phyloP scores from a whole-genome alignment of 768 basidiomycete genomes.

The Boletus rubropictus region DNA sequence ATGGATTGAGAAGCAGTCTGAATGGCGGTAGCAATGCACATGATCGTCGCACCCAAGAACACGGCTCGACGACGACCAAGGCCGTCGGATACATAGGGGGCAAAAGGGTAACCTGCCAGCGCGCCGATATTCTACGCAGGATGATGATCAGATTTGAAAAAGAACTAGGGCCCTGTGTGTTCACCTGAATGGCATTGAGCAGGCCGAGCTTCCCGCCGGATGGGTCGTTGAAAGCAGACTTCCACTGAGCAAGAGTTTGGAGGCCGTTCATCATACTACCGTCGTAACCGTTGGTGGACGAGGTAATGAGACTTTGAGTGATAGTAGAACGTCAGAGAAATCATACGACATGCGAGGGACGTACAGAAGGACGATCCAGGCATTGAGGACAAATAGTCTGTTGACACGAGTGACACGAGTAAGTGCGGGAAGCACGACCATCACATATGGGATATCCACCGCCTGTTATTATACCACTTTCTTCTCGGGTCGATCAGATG shows the following conservation, averaged over 20 bases:
- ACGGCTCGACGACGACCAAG: constrained; percentile 63
- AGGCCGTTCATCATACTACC: constrained; percentile 79
- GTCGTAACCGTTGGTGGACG: constrained; percentile 72
- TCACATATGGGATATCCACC: constrained; percentile 34
- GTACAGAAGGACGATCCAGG: constrained; percentile 64
- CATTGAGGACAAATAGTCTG: constrained; percentile 58
- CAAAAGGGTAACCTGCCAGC: constrained; percentile 62
- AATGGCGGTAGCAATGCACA: constrained; percentile 60
- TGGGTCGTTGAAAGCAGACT: constrained; percentile 53
- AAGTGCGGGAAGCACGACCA: background rate
- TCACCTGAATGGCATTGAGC: constrained; percentile 68
- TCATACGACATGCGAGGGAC: constrained; percentile 14
- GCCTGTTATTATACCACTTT: constrained; percentile 74
- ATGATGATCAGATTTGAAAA: background rate
- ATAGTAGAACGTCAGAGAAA: background rate
- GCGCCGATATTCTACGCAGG: constrained; percentile 57
- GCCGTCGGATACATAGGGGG: constrained; percentile 67
- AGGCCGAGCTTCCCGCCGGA: constrained; percentile 55
- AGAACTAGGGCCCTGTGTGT: background rate
- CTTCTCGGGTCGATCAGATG: constrained; percentile 59
- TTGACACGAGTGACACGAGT: background rate
- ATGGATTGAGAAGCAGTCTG: constrained; percentile 67
- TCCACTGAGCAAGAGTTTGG: constrained; percentile 63
- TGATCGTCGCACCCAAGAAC: constrained; percentile 61
- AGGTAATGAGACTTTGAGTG: constrained; percentile 56